A percentile compares a stretch with the other conserved stretches of the same genome.
Conservation (phyloP, 2,329 filamentous ascomycete species). For the Penicillium freii region DNA sequence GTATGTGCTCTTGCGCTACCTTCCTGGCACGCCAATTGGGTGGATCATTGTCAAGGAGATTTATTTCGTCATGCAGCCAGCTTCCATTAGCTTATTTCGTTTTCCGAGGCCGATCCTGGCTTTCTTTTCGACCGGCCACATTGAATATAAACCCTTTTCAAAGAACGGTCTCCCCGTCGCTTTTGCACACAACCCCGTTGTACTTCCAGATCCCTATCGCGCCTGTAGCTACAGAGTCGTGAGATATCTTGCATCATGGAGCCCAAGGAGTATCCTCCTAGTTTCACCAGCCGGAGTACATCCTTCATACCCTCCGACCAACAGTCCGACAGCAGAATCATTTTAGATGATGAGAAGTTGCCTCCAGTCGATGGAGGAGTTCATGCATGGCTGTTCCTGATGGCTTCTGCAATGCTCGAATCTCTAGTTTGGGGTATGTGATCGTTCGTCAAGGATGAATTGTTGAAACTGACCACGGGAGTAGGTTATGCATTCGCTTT, state of each 20-base stretch:
- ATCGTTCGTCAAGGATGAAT: neutral
- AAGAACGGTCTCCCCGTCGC: neutral
- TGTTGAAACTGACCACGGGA: neutral
- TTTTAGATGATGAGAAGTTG: conserved; percentile 3
- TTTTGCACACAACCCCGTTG: neutral
- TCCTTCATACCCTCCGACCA: conserved; percentile 4
- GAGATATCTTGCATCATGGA: conserved; percentile 2
- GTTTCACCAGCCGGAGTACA: conserved; percentile 6
- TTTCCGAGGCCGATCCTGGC: neutral
- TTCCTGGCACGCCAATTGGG: neutral
- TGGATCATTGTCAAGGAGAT: neutral
- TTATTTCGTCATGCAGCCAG: conserved; percentile 16
- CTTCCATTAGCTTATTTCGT: conserved; percentile 6
- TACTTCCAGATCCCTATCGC: neutral
- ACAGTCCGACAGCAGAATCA: conserved; percentile 1
- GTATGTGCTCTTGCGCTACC: conserved; percentile 6
- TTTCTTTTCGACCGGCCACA: neutral
- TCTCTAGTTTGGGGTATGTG: conserved; percentile 24
- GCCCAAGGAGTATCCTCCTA: conserved; percentile 11
- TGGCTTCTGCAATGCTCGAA: conserved; percentile 23
- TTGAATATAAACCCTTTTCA: conserved; percentile 2
- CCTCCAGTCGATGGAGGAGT: conserved; percentile 20
- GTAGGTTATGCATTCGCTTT: conserved; percentile 67
- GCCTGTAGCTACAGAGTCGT: neutral
- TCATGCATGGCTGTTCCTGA: conserved; percentile 24